Conservation (phyloP, 805 yeast genomes). For the Starmerella tilneyi region DNA sequence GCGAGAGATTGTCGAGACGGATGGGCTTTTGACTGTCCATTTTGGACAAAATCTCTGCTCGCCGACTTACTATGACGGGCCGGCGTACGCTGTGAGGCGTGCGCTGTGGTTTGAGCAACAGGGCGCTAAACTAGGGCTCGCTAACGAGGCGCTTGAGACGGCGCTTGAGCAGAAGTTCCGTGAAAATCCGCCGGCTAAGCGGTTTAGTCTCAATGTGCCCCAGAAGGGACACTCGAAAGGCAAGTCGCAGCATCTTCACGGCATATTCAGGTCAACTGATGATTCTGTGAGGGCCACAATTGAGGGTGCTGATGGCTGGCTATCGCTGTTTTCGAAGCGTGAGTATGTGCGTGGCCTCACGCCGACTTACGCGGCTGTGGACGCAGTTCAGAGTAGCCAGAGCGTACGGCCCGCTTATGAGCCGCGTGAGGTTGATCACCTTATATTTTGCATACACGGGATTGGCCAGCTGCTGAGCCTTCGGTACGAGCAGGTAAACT, state of each 20-base stretch:
- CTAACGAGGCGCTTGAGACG: slow-evolving; percentile 40
- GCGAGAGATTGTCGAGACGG: slow-evolving; percentile 53
- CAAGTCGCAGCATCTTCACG: background rate
- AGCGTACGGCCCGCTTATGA: slow-evolving; percentile 11
- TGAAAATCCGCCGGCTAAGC: background rate
- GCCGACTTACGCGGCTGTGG: no score
- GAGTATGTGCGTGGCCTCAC: slow-evolving; percentile 5
- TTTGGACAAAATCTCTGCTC: slow-evolving; percentile 42
- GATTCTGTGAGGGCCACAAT: background rate
- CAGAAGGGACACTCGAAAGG: background rate
- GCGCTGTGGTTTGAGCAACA: slow-evolving; percentile 67
- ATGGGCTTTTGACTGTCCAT: slow-evolving; percentile 65
- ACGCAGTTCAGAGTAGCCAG: no score
- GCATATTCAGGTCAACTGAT: background rate
- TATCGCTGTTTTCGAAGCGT: background rate
- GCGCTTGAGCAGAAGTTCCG: slow-evolving; percentile 46
- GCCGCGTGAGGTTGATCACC: slow-evolving; percentile 35
- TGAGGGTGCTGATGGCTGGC: background rate
- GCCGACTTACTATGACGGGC: slow-evolving; percentile 86
- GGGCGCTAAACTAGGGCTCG: slow-evolving; percentile 42
- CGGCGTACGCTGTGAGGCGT: slow-evolving; percentile 67
- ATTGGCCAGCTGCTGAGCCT: slow-evolving; percentile 83
- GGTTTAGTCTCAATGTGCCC: background rate
- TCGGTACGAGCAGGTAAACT: slow-evolving; percentile 69
- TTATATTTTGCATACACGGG: slow-evolving; percentile 87